Percentiles rank a stretch among this genome's conserved stretches.
phyloP scores from a whole-genome alignment of 1,139 yeast species.

The Candida anutae region DNA sequence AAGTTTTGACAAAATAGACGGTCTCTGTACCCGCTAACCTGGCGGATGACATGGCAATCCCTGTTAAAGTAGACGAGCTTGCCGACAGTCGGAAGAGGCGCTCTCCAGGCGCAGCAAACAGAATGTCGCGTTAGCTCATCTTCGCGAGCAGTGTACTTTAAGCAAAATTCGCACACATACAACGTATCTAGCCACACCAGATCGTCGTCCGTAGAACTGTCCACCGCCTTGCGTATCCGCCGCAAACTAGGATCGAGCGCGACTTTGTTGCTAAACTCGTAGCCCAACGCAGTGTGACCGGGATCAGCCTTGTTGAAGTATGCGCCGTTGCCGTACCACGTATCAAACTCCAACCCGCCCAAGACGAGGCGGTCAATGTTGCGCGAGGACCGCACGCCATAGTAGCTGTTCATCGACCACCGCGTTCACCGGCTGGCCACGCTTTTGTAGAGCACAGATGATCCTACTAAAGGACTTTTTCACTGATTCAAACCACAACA shows the following conservation, averaged over 20 bases:
- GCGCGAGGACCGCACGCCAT: constrained; percentile 52
- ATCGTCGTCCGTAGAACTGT: constrained; percentile 7
- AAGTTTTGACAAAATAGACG: constrained; percentile 72
- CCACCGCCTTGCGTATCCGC: constrained; percentile 1
- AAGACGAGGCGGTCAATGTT: constrained; percentile 60
- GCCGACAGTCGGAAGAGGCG: constrained; percentile 46
- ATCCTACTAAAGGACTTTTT: no score
- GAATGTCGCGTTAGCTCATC: constrained; percentile 35
- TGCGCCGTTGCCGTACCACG: constrained; percentile 86
- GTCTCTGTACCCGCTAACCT: constrained; percentile 57
- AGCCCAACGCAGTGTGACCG: constrained; percentile 26
- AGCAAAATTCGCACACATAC: constrained; percentile 73
- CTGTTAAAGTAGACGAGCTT: constrained; percentile 57
- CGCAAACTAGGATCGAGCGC: constrained; percentile 7
- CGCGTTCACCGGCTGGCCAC: no score
- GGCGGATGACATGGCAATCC: constrained; percentile 43
- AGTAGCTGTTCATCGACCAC: constrained; percentile 29
- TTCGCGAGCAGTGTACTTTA: constrained; percentile 58
- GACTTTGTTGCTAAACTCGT: constrained; percentile 11
- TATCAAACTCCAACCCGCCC: constrained; percentile 57
- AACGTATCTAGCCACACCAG: constrained; percentile 51
- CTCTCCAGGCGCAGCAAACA: constrained; percentile 31
- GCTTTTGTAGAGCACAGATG: no score
- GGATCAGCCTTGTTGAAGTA: constrained; percentile 41
- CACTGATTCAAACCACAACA: no score